Conservation (phyloP, 202 grass and related monocot species). For the Digitaria exilis region DNA sequence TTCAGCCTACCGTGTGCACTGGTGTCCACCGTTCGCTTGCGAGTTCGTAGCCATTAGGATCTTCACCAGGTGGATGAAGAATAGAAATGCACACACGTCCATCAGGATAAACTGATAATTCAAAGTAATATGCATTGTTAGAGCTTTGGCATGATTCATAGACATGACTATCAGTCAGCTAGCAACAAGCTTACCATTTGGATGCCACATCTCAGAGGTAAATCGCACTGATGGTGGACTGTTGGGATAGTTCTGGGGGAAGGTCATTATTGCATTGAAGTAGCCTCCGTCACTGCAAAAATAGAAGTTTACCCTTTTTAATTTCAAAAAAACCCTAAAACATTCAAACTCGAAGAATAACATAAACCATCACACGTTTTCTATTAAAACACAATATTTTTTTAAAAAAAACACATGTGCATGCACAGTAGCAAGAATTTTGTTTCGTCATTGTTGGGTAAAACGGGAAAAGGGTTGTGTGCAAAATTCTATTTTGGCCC, state of each 20-base stretch:
- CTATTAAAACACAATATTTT: no score
- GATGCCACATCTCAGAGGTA: slow-evolving; percentile 99
- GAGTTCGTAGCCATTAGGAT: slow-evolving; percentile 83
- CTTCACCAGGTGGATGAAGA: slow-evolving; percentile 95
- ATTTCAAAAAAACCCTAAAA: slow-evolving; percentile 4
- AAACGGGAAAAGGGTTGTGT: background rate
- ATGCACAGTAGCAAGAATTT: background rate
- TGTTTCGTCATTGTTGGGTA: background rate
- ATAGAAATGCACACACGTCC: slow-evolving; percentile 98
- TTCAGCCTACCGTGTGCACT: slow-evolving; percentile 79
- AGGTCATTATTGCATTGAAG: slow-evolving; percentile 98
- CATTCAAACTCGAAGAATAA: background rate
- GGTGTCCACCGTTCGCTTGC: slow-evolving; percentile 97
- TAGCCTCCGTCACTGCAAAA: slow-evolving; percentile 90
- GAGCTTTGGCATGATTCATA: background rate
- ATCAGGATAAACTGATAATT: slow-evolving; percentile 82
- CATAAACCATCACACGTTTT: background rate
- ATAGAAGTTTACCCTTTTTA: background rate
- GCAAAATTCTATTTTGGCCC: background rate
- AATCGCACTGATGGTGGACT: slow-evolving; percentile 93
- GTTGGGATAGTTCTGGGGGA: slow-evolving; percentile 94
- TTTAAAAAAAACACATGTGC: background rate
- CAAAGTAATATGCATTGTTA: slow-evolving; percentile 32
- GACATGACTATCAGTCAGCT: background rate
- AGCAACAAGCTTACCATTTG: slow-evolving; percentile 68